phyloP scores from a whole-genome alignment of 129 eudicot genomes.

The Silybum marianum region DNA sequence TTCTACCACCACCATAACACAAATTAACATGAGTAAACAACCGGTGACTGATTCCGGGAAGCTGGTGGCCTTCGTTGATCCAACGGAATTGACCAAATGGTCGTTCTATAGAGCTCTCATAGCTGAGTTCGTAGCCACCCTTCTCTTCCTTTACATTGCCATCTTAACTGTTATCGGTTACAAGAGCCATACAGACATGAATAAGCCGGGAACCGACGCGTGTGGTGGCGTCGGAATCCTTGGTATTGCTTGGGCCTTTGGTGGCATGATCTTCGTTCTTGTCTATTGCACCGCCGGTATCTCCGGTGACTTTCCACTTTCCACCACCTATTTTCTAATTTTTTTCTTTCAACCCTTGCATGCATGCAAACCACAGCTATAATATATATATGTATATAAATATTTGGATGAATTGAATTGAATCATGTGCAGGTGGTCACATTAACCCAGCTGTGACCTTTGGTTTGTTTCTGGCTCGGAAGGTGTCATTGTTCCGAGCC shows the following conservation, averaged over 20 bases:
- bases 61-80: not conserved
- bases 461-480: not conserved
- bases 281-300: slow-evolving; percentile 76
- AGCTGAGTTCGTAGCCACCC: slow-evolving; percentile 53
- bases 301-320: slow-evolving; percentile 36
- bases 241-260: slow-evolving; percentile 63
- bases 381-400: not conserved
- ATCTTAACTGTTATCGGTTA: slow-evolving; percentile 48
- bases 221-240: slow-evolving; percentile 65
- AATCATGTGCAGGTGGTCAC: not conserved
- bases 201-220: slow-evolving; percentile 17
- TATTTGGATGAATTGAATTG: not conserved
- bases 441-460: not conserved
- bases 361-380: not conserved
- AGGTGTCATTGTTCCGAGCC: not conserved
- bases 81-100: slow-evolving; percentile 46
- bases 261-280: slow-evolving; percentile 62
- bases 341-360: not conserved
- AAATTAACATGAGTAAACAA: no score
- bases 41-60: not conserved
- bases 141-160: slow-evolving; percentile 51
- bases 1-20: no score
- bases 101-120: slow-evolving; percentile 55
- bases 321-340: not conserved
- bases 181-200: slow-evolving; percentile 35